Base-by-base conservation (phyloP, 371 early-diverging fungal genomes). In the Globomyces sp. region DNA sequence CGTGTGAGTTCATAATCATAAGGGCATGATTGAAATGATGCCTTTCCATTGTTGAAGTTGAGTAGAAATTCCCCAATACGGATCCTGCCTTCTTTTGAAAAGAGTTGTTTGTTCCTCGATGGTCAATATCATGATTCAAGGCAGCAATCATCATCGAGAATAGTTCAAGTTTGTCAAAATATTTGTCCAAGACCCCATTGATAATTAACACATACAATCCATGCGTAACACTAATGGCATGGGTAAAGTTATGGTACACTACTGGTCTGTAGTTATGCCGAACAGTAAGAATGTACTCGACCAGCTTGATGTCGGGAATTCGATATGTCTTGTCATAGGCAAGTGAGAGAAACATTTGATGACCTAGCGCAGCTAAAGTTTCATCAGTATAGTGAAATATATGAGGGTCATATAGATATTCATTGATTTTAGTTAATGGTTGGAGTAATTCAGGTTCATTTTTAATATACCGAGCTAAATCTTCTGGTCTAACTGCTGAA, bases 231-330 rank as follows among this genome's bases (percentile, higher is more conserved):
- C 69, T 62, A 62, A 66, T 66, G 1, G 78, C 78, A 47, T 77
- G 78, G 3, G 71, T 66, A 60, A 77, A 77, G 67, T 77, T 77
- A 70, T 77, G 78, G 67, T 77, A 77, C 3, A 71, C 67, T 34
- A 67, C 66, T 42, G 68, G 63, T 8, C 78, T 64, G 53, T 77
- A 77, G 67, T 75, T 75, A 44, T 69, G 68, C 9, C 74, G 68
- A 4, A 77, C 71, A 36, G 72, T 74, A 44, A 77, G 57, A 24
- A 75, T 57, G 55, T 74, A 77, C 2, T 58, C 45, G 6, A 70
- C 43, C 10, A 75, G 39, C 59, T 69, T 63, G 13, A 67, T 55
- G 48, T 69, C 60, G 3, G 71, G 52, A 45, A 75, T 68, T 11
- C 53, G 58, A 62, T 51, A 75, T 59, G 46, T 47, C 48, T 58